Percentiles rank a stretch among this genome's conserved stretches.
phyloP scores from a whole-genome alignment of 192 early-diverging fungal species.

The Coemansia sp. region DNA sequence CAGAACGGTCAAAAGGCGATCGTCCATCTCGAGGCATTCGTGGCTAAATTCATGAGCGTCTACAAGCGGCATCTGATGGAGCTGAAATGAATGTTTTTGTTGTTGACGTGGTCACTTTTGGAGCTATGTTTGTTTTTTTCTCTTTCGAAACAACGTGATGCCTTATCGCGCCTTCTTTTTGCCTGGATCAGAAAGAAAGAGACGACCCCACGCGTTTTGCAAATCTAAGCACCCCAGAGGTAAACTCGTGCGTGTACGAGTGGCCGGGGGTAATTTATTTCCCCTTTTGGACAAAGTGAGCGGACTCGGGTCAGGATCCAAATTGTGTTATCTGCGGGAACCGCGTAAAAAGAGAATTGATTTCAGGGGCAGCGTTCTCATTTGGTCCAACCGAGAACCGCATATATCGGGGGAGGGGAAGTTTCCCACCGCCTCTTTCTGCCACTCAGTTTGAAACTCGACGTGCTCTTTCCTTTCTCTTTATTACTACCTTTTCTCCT shows the following conservation, averaged over 20 bases:
- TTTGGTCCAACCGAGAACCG: no score
- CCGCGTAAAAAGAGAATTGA: no score
- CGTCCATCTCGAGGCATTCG: slow-evolving; percentile 94
- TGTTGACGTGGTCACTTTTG: not conserved
- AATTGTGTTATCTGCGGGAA: no score
- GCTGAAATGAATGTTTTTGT: slow-evolving; percentile 12
- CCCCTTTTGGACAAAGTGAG: slow-evolving; percentile 1
- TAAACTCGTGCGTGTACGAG: slow-evolving; percentile 5
- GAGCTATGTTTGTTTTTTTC: no score
- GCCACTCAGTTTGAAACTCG: no score
- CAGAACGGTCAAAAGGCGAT: slow-evolving; percentile 85
- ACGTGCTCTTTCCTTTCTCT: not conserved
- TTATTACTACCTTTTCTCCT: not conserved
- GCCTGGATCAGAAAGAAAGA: not conserved
- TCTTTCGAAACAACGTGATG: no score
- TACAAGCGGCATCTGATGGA: slow-evolving; percentile 75
- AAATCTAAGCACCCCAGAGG: no score
- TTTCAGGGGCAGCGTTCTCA: no score
- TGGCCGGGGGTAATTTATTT: slow-evolving; percentile 10
- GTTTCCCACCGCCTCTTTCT: no score
- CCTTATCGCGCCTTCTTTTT: no score
- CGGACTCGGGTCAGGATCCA: not conserved
- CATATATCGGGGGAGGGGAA: no score
- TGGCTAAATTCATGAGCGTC: slow-evolving; percentile 85
- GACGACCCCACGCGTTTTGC: not conserved